Evolutionary conservation across 2,329 filamentous ascomycete species (phyloP).

Genomic region (Orbilia quercus): DNA sequence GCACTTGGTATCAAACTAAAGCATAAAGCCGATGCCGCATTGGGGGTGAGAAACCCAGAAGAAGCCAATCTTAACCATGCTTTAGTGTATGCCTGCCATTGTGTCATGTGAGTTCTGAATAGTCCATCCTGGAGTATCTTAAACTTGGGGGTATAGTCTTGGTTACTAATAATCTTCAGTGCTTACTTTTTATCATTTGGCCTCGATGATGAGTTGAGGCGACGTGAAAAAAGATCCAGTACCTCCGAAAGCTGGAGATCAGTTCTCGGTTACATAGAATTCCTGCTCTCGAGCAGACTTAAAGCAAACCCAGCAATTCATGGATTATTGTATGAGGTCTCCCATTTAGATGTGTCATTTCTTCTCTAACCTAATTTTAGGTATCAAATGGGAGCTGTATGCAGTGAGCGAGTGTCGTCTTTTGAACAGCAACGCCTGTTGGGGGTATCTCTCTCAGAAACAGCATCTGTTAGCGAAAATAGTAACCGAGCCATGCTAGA

Average conservation of each 20-base stretch:
- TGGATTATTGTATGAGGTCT: conserved; percentile 42
- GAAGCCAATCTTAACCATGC: conserved; percentile 46
- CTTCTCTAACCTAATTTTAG: conserved; percentile 27
- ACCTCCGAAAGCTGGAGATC: conserved; percentile 49
- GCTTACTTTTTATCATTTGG: conserved; percentile 53
- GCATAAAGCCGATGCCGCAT: conserved; percentile 46
- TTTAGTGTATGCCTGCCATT: conserved; percentile 51
- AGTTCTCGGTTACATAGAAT: conserved; percentile 47
- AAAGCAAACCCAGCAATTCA: conserved; percentile 47
- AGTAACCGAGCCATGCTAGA: conserved; percentile 34
- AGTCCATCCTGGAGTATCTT: not conserved
- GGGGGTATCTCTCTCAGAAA: conserved; percentile 34
- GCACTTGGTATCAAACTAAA: conserved; percentile 51
- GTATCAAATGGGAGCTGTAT: conserved; percentile 52
- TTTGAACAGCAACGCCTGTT: conserved; percentile 47
- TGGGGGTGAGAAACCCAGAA: conserved; percentile 44
- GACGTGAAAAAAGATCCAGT: conserved; percentile 41
- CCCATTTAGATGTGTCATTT: not conserved
- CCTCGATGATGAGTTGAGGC: conserved; percentile 44
- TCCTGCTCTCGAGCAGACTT: conserved; percentile 42
- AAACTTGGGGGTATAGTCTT: too few relatives aligned
- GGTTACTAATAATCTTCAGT: conserved; percentile 1
- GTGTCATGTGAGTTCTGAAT: conserved; percentile 47
- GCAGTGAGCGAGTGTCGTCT: conserved; percentile 46
- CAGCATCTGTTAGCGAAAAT: conserved; percentile 15